phyloP scores from a whole-genome alignment of 1,139 yeast species.

The Meyerozyma athensensis region DNA sequence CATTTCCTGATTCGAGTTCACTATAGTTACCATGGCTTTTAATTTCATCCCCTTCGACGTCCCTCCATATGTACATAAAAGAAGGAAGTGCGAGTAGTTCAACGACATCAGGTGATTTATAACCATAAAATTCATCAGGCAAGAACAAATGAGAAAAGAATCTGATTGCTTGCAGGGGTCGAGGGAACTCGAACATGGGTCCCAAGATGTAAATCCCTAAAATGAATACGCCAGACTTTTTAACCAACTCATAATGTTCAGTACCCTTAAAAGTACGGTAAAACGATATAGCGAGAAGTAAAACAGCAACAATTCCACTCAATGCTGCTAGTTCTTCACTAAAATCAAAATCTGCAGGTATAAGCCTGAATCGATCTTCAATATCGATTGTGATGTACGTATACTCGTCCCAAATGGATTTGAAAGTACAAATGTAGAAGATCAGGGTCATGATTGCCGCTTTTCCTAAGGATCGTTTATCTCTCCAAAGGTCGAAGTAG shows the following conservation, averaged over 20 bases:
- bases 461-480: not conserved
- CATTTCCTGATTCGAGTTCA: no score
- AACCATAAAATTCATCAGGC: not conserved
- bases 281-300: not conserved
- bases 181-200: not conserved
- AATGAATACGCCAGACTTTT: not conserved
- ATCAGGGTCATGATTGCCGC: not conserved
- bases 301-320: not conserved
- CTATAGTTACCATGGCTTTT: no score
- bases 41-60: no score
- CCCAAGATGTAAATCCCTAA: not conserved
- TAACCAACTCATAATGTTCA: not conserved
- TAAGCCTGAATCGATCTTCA: not conserved
- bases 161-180: not conserved
- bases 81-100: not conserved
- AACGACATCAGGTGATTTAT: not conserved
- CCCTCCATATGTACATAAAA: constrained; percentile 3
- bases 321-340: not conserved
- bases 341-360: not conserved
- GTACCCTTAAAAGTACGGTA: not conserved
- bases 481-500: not conserved
- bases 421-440: not conserved
- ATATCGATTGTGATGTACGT: not conserved
- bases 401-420: not conserved
- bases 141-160: not conserved